These are phyloP conservation scores for Penicillium oxalicum DNA, from an alignment of 2,329 filamentous ascomycete species.

Conservation along the genomic window DNA sequence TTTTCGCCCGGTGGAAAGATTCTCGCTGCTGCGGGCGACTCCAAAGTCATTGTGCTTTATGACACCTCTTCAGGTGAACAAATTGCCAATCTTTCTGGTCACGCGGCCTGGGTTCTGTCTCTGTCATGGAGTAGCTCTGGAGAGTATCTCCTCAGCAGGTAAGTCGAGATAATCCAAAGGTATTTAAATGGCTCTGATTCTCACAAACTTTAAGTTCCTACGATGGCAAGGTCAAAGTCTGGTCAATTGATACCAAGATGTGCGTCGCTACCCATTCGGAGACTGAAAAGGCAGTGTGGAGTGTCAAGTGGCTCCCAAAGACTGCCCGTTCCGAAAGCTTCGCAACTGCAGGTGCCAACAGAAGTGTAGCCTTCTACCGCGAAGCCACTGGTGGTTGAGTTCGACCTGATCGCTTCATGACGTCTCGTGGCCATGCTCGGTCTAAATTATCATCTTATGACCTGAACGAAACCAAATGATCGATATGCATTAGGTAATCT, in stretches of 20 bases:
- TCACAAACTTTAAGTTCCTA: constrained; percentile 53
- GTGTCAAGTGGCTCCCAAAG: constrained; percentile 76
- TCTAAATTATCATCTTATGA: constrained; percentile 11
- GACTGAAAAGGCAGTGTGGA: constrained; percentile 78
- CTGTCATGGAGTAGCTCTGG: constrained; percentile 91
- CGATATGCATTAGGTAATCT: constrained; percentile 13
- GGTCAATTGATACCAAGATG: constrained; percentile 74
- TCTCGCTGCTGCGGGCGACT: constrained; percentile 84
- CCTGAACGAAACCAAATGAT: constrained; percentile 10
- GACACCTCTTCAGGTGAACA: constrained; percentile 90
- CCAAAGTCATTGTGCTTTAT: constrained; percentile 82
- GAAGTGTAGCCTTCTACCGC: constrained; percentile 73
- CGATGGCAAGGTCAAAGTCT: constrained; percentile 93
- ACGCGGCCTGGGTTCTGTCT: constrained; percentile 81
- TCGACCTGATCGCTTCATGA: neutral
- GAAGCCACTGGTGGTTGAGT: constrained; percentile 66
- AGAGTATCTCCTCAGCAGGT: constrained; percentile 81
- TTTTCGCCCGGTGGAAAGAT: constrained; percentile 83
- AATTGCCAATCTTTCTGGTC: constrained; percentile 73
- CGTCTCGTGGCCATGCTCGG: neutral
- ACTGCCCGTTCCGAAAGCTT: constrained; percentile 60
- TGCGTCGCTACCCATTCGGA: constrained; percentile 94
- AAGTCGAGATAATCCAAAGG: constrained; percentile 18
- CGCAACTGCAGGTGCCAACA: constrained; percentile 69
- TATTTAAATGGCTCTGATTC: neutral